Evolutionary conservation across 2,329 filamentous ascomycete species (phyloP).

Genomic region (Didymella pinodella): DNA sequence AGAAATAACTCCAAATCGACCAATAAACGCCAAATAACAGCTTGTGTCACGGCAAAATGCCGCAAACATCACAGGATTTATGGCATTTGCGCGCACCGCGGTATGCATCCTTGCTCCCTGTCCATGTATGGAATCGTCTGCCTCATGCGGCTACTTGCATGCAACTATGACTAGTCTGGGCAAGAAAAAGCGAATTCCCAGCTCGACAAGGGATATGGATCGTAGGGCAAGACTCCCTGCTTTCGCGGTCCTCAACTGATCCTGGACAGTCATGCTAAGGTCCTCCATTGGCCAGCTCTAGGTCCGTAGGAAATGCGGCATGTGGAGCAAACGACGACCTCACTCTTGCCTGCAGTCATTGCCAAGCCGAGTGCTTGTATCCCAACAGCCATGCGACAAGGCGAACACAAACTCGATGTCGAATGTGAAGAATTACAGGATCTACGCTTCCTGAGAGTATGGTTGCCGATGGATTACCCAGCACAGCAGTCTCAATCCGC

Average conservation of each 20-base stretch:
- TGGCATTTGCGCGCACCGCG: not conserved
- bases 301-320: not conserved
- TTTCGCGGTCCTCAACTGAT: conserved; percentile 1
- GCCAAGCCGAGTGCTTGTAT: not conserved
- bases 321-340: not conserved
- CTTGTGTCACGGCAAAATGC: conserved; percentile 4
- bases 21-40: conserved; percentile 14
- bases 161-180: conserved; percentile 29
- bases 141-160: conserved; percentile 21
- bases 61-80: not conserved
- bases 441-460: not conserved
- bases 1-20: conserved; percentile 1
- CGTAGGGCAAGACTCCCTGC: not conserved
- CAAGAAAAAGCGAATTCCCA: conserved; percentile 32
- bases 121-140: conserved; percentile 22
- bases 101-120: conserved; percentile 8
- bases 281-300: not conserved
- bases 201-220: conserved; percentile 15
- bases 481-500: not conserved
- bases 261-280: not conserved
- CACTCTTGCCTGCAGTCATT: not conserved
- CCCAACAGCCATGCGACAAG: not conserved
- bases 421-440: not conserved
- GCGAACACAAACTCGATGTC: not conserved
- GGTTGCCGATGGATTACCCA: not conserved